Evolutionary conservation across 169 alveolate species (phyloP), one percentile per base, ranked within the genome.

Genomic region (Amoebophrya sp.): DNA sequence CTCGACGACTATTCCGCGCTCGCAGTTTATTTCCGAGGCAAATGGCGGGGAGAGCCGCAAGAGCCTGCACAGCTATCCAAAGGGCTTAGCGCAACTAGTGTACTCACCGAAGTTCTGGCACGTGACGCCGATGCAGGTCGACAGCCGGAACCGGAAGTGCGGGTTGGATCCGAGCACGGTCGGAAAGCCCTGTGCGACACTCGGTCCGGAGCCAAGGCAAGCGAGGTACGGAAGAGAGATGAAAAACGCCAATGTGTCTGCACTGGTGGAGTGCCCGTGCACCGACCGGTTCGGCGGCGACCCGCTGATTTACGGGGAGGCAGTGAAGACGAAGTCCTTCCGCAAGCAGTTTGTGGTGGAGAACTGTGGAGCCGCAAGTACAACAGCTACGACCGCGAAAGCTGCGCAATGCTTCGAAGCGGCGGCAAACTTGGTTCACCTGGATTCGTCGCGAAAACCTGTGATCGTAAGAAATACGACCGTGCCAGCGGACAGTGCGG

Each of bases 81-180:
- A 66, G 32, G 83, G 83, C 35, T 25, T n/a, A 7, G 83, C 83
- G 38, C 83, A 66, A 25, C 12, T 66, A 2, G 83, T 66, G 29
- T 2, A n/a, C 10, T 3, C 12, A 1, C 83, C 83, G 2, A 2
- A 25, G 10, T 66, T 7, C 18, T 66, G 83, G 83, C 83, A 66
- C 83, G 83, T 66, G 38, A 66, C 83, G 83, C 83, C 83, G 83
- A 66, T 66, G 83, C 83, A 66, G 83, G 35, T 66, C 0, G 83
- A 66, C 18, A 12, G 32, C 32, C 83, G 83, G 35, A 66, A 66
- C 32, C 83, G 83, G 32, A 25, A 66, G 35, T 66, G 83, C 83
- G 83, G 83, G 7, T 2, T 66, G 29, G 83, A 7, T 66, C 39
- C 83, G 83, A 25, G 32, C 32, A 3, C 0, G 1, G 83, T 66